Base-by-base conservation (phyloP, 257 asterid species). In the Salvia miltiorrhiza region DNA sequence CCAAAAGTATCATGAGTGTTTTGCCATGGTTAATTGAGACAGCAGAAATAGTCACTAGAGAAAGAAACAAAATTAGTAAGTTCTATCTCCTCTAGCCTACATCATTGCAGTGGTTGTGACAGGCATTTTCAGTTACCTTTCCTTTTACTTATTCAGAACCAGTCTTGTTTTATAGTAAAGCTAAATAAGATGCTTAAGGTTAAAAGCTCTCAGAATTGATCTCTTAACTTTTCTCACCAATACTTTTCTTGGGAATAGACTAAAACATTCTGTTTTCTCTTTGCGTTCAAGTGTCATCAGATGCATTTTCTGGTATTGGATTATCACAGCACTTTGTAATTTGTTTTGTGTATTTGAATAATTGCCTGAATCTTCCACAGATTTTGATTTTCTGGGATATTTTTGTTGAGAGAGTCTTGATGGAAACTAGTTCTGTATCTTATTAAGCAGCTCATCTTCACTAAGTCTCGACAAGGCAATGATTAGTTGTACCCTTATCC, bases 11-110 rank as follows among this genome's bases (percentile, higher is more conserved):
- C n/a, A 43, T 55, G 37, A 11, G 20, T 69, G 39, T 43, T 44
- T 69, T 19, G 45, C 58, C 49, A 56, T 57, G 49, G 58, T 10
- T 57, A 43, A 58, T 12, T 14, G 37, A 58, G 66, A 28, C 66
- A 55, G 66, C 63, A 55, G 55, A 69, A 30, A 2, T 45, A 43
- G 23, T 55, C 55, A 14, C n/a, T 43, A 33, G 24, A 39, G 2
- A 9, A 21, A 52, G 19, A 8, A 54, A 9, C 33, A 2, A 26
- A 35, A 39, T 20, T 21, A 41, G 52, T 16, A 2, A 54, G 20
- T 53, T 53, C n/a, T n/a, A n/a, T n/a, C n/a, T n/a, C 65, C 44
- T 20, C 28, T 21, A 52, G 10, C 23, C 20, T 21, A 54, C 73
- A 68, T 53, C 13, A 4, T 68, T 24, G 9, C 7, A 20, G 23